A percentile compares a stretch with the other conserved stretches of the same genome.
These are phyloP conservation scores for Parathielavia hyrcaniae DNA, from an alignment of 495 filamentous ascomycete species.

Conservation along the genomic window DNA sequence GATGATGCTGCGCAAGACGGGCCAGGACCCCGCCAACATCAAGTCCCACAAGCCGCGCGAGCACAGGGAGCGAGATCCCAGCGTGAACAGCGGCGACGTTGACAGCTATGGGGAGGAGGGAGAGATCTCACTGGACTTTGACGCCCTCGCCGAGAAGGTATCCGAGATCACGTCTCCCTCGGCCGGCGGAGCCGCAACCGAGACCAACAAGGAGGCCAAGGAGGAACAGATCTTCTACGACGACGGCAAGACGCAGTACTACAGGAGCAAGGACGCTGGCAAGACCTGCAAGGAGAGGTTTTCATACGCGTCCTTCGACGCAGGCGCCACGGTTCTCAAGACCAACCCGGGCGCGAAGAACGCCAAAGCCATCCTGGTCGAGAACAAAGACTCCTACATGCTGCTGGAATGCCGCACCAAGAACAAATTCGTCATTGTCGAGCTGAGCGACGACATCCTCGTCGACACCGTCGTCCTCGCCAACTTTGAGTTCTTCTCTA, in stretches of 20 bases:
- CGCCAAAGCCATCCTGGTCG: slow-evolving; percentile 76
- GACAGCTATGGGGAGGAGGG: slow-evolving; percentile 70
- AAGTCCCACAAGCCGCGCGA: slow-evolving; percentile 46
- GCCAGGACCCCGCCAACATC: slow-evolving; percentile 73
- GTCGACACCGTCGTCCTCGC: slow-evolving; percentile 93
- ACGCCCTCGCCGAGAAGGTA: slow-evolving; percentile 47
- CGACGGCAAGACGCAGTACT: slow-evolving; percentile 45
- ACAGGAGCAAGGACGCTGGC: slow-evolving; percentile 82
- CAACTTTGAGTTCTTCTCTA: slow-evolving; percentile 98
- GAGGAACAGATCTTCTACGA: slow-evolving; percentile 42
- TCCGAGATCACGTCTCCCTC: slow-evolving; percentile 33
- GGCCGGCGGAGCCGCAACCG: slow-evolving; percentile 28
- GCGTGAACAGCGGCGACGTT: slow-evolving; percentile 30
- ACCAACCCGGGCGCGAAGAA: slow-evolving; percentile 78
- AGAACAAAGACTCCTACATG: slow-evolving; percentile 99
- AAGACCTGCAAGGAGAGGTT: slow-evolving; percentile 86
- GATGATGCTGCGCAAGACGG: slow-evolving; percentile 80
- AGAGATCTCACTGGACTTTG: slow-evolving; percentile 88
- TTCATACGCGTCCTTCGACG: slow-evolving; percentile 96
- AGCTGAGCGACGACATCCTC: slow-evolving; percentile 81
- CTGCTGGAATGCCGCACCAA: slow-evolving; percentile 78
- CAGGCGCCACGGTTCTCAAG: slow-evolving; percentile 88
- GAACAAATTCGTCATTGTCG: slow-evolving; percentile 88
- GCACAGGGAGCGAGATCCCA: slow-evolving; percentile 31
- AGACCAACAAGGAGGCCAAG: slow-evolving; percentile 35